Evolutionary conservation across 805 yeast species (phyloP).

Genomic region (Kodamaea laetipori): DNA sequence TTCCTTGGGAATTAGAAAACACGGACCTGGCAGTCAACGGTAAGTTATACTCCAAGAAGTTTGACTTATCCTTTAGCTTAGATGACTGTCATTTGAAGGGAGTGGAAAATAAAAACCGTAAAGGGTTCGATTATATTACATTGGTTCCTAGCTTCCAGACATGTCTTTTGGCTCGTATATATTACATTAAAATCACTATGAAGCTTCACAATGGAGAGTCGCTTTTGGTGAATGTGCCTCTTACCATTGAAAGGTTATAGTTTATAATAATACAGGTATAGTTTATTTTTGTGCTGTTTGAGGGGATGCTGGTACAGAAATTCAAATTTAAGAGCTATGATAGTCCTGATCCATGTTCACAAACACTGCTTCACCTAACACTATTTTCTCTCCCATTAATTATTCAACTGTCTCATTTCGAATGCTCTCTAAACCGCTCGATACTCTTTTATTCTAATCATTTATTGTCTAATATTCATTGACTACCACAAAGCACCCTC

Average conservation of each 20-base stretch:
- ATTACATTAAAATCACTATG: conserved; percentile 35
- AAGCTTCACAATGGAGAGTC: conserved; percentile 33
- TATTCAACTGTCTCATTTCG: no score
- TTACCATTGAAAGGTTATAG: conserved; percentile 27
- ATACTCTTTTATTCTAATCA: no score
- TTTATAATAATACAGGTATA: background rate
- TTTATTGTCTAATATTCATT: no score
- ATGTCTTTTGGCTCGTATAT: conserved; percentile 38
- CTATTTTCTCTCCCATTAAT: no score
- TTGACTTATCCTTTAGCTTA: conserved; percentile 32
- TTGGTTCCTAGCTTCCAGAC: conserved; percentile 44
- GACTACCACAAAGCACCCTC: no score
- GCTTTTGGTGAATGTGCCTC: conserved; percentile 38
- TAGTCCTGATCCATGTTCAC: no score
- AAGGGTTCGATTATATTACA: conserved; percentile 32
- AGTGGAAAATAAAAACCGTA: conserved; percentile 17
- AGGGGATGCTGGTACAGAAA: no score
- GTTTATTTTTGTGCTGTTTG: no score
- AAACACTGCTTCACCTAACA: no score
- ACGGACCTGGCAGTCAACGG: conserved; percentile 17
- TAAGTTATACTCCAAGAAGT: conserved; percentile 29
- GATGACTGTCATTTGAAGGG: conserved; percentile 33
- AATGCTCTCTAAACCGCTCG: no score
- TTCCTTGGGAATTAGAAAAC: conserved; percentile 33
- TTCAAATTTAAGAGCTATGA: no score